phyloP scores from a whole-genome alignment of 2,329 filamentous ascomycete species.

The Colletotrichum magnum region DNA sequence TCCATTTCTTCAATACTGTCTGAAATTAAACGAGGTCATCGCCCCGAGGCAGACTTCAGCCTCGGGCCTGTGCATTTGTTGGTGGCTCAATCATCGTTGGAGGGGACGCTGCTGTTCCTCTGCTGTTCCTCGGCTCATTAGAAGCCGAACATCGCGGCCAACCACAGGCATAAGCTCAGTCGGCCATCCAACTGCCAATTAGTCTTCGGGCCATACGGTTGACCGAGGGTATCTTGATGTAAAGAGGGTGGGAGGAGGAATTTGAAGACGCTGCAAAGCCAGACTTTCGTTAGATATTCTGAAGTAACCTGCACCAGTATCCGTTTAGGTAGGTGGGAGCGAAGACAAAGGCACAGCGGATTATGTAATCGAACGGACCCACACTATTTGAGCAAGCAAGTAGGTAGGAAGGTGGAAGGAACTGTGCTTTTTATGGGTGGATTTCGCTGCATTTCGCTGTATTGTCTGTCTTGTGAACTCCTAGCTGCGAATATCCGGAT shows the following conservation, averaged over 20 bases:
- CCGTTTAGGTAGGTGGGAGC: too few species aligned
- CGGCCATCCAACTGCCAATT: too few species aligned
- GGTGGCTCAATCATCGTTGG: background rate
- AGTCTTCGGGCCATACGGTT: too few species aligned
- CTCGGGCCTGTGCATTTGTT: slow-evolving; percentile 19
- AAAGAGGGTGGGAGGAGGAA: too few species aligned
- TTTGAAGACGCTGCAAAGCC: too few species aligned
- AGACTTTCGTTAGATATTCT: too few species aligned
- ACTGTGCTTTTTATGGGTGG: too few species aligned
- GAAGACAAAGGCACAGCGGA: background rate
- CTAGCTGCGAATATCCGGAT: too few species aligned
- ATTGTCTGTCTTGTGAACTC: background rate
- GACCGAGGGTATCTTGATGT: too few species aligned
- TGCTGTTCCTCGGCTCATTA: background rate
- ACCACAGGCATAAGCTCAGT: too few species aligned
- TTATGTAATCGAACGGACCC: background rate
- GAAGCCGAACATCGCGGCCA: background rate
- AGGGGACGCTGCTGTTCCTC: background rate
- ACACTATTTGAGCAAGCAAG: background rate
- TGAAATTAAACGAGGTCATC: slow-evolving; percentile 25
- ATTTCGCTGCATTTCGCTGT: background rate
- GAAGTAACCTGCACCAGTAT: too few species aligned
- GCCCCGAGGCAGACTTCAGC: slow-evolving; percentile 27
- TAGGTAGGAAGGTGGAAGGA: too few species aligned
- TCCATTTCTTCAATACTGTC: background rate